phyloP scores from a whole-genome alignment of 441 rosid species.

The Jatropha multifida region DNA sequence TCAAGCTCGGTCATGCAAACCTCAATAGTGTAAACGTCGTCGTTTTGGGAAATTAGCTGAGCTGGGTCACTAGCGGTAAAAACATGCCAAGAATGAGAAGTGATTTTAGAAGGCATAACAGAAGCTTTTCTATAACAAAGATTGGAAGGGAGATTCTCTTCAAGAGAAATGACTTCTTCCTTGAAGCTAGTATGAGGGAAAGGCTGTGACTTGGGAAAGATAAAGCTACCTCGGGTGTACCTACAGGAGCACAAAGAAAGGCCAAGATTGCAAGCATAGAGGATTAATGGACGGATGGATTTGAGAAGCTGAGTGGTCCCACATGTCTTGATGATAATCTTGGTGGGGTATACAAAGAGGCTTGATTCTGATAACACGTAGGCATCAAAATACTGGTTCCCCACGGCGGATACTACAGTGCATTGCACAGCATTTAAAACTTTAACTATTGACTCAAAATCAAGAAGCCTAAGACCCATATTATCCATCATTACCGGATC shows the following conservation, averaged over 20 bases:
- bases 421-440: conserved; percentile 80
- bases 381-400: conserved; percentile 76
- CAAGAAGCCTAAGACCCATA: conserved; percentile 70
- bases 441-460: conserved; percentile 61
- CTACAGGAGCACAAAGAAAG: conserved; percentile 60
- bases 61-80: conserved; percentile 60
- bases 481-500: conserved; percentile 27
- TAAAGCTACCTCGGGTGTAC: conserved; percentile 91
- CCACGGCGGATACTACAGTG: conserved; percentile 88
- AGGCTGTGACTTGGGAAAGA: conserved; percentile 90
- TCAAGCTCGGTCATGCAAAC: conserved; percentile 98
- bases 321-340: conserved; percentile 94
- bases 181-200: conserved; percentile 84
- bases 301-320: conserved; percentile 95
- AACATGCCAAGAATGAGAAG: conserved; percentile 85
- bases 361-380: conserved; percentile 95
- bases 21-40: conserved; percentile 55
- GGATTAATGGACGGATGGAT: conserved; percentile 77
- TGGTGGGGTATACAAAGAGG: conserved; percentile 87
- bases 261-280: conserved; percentile 56
- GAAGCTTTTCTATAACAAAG: conserved; percentile 72
- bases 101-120: conserved; percentile 62
- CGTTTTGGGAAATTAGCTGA: not conserved
- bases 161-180: conserved; percentile 69
- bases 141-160: conserved; percentile 54